These are phyloP conservation scores for Rubroshorea leprosula DNA, from an alignment of 345 rosid genomes.

Conservation along the genomic window DNA sequence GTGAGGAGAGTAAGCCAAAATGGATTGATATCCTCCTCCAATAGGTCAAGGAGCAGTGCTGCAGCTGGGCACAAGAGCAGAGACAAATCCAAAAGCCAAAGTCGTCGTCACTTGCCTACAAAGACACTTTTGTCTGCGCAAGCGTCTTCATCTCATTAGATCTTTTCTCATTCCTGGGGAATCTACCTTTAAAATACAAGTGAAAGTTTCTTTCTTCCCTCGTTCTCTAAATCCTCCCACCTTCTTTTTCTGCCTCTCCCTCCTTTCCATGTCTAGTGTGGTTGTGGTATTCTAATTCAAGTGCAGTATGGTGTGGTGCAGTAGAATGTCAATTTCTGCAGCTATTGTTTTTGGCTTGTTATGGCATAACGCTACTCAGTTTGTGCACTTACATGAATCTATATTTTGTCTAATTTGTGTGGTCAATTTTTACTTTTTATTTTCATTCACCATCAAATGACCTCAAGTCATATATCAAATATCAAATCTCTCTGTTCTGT, in stretches of 20 bases:
- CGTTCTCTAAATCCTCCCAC: not conserved
- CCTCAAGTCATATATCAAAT: no score
- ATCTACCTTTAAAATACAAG: not conserved
- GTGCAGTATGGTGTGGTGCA: not conserved
- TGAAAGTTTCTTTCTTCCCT: no score
- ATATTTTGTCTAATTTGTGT: no score
- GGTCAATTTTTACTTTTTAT: no score
- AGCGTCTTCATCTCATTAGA: slow-evolving; percentile 24
- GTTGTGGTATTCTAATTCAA: not conserved
- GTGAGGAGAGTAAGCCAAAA: slow-evolving; percentile 30
- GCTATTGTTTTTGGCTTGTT: not conserved
- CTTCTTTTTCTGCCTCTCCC: not conserved
- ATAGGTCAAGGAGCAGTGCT: slow-evolving; percentile 22
- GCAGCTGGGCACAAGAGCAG: slow-evolving; percentile 24
- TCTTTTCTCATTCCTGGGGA: not conserved
- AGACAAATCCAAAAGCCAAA: slow-evolving; percentile 33
- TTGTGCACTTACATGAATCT: no score
- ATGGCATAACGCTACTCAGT: not conserved
- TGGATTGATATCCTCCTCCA: slow-evolving; percentile 25
- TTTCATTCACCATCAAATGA: no score
- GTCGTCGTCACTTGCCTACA: slow-evolving; percentile 19
- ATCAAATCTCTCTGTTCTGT: no score
- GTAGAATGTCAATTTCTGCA: not conserved
- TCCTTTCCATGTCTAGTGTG: not conserved
- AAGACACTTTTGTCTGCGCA: slow-evolving; percentile 24